Base-by-base conservation (phyloP, 2,329 filamentous ascomycete species). In the Trichophyton mentagrophytes region DNA sequence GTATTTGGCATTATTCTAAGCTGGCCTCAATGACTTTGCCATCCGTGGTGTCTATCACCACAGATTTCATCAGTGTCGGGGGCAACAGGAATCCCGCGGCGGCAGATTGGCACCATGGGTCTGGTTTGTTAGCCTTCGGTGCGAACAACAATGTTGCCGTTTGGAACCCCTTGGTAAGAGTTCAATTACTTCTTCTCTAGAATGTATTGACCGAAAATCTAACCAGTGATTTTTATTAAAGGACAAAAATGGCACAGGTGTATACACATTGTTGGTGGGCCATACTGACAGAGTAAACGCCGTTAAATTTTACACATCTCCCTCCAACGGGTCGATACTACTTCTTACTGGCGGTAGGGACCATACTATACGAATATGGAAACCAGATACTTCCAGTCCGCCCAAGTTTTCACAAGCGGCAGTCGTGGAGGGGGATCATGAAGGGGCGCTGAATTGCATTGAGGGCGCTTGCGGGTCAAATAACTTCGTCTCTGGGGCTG, bases 41-140 rank as follows among this genome's bases (percentile, higher is more conserved):
- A 66, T 66, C 64, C 66, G 76, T 76, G 74, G 71, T 71, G 60
- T 72, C 69, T 38, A 67, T 74, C 40, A 67, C 69, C 60, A 69
- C 73, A 20, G 77, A 80, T 49, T 84, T 81, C 67, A 78, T 93
- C 66, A 86, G 89, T 55, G 85, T 86, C 64, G 93, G 93, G 63
- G 92, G 90, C 55, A 99, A 97, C 73, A 82, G 92, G 67, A 89
- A 97, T 69, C 88, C 92, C 17, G 85, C 87, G 15, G 88, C 90
- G 30, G 91, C 92, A 30, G 92, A 97, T 76, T 99, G 93, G 93
- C 85, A 88, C 70, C 70, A 75, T 20, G 76, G 80, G 64, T 77
- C 78, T 20, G 88, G 87, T 8, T 71, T 90, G 51, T 79, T 99
- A 60, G 93, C 90, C 33, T 99, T 89, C 76, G 93, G 93, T 36